Percentiles rank a stretch among this genome's conserved stretches.
Conservation (phyloP, 805 yeast species). For the Saturnispora hagleri region DNA sequence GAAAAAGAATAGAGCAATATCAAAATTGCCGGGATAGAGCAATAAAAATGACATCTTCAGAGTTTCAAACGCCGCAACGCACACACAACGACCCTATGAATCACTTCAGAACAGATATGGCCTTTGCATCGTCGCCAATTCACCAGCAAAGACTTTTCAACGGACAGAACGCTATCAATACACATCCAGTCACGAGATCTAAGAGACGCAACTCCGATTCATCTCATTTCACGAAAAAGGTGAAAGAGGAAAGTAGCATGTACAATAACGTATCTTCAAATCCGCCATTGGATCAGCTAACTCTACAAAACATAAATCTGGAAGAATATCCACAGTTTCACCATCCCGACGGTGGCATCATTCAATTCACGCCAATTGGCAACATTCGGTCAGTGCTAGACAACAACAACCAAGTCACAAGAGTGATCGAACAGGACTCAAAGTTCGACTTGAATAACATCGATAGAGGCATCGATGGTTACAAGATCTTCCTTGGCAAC, state of each 20-base stretch:
- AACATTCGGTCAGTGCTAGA: slow-evolving; percentile 37
- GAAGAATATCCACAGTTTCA: slow-evolving; percentile 47
- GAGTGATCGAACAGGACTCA: slow-evolving; percentile 39
- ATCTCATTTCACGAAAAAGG: slow-evolving; percentile 25
- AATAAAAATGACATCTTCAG: slow-evolving; percentile 1
- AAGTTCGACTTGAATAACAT: slow-evolving; percentile 26
- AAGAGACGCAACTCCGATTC: slow-evolving; percentile 32
- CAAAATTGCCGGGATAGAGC: not conserved
- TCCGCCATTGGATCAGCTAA: slow-evolving; percentile 13
- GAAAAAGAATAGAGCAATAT: not conserved
- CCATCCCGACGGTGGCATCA: slow-evolving; percentile 55
- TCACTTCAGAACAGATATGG: not conserved
- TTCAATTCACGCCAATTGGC: slow-evolving; percentile 59
- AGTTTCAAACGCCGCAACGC: not conserved
- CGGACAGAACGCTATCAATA: slow-evolving; percentile 9
- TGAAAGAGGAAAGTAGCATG: slow-evolving; percentile 17
- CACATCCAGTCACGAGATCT: slow-evolving; percentile 16
- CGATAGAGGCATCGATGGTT: slow-evolving; percentile 30
- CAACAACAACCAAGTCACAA: slow-evolving; percentile 36
- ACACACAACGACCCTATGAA: not conserved
- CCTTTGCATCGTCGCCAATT: slow-evolving; percentile 8
- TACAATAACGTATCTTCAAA: slow-evolving; percentile 15
- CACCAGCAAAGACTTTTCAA: slow-evolving; percentile 13
- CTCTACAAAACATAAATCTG: slow-evolving; percentile 23
- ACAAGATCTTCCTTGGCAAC: slow-evolving; percentile 24